phyloP scores from a whole-genome alignment of 164 flowering plant species.

The Macadamia tetraphylla region DNA sequence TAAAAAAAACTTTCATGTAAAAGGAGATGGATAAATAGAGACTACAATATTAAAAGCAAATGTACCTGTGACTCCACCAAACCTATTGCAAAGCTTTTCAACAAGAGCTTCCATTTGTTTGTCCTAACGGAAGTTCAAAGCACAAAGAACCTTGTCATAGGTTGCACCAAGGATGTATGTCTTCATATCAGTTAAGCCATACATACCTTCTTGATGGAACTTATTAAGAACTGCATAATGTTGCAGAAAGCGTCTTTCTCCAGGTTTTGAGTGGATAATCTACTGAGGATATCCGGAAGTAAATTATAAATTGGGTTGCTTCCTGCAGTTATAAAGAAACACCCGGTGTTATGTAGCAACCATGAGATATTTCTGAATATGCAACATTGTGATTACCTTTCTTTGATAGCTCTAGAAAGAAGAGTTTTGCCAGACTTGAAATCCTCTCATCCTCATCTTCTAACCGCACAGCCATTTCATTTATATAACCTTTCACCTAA shows the following conservation, averaged over 20 bases:
- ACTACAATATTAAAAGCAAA: not conserved
- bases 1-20: too few species aligned
- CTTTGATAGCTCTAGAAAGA: constrained; percentile 90
- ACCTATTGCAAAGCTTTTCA: constrained; percentile 93
- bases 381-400: constrained; percentile 48
- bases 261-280: constrained; percentile 65
- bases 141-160: not conserved
- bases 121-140: constrained; percentile 43
- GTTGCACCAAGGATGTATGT: not conserved
- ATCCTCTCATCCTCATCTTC: constrained; percentile 97
- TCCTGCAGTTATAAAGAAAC: constrained; percentile 43
- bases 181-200: constrained; percentile 8
- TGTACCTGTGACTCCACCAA: constrained; percentile 78
- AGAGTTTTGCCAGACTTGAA: constrained; percentile 82
- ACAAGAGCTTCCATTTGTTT: constrained; percentile 99
- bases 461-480: constrained; percentile 84
- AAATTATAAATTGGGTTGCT: constrained; percentile 92
- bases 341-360: constrained; percentile 3
- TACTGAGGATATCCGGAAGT: constrained; percentile 96
- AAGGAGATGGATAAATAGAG: too few species aligned
- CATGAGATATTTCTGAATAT: not conserved
- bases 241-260: constrained; percentile 71
- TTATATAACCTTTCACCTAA: constrained; percentile 94
- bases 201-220: constrained; percentile 87
- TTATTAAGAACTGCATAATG: constrained; percentile 93